Conservation (phyloP, 2,329 filamentous ascomycete species). For the Pyrenophora seminiperda region DNA sequence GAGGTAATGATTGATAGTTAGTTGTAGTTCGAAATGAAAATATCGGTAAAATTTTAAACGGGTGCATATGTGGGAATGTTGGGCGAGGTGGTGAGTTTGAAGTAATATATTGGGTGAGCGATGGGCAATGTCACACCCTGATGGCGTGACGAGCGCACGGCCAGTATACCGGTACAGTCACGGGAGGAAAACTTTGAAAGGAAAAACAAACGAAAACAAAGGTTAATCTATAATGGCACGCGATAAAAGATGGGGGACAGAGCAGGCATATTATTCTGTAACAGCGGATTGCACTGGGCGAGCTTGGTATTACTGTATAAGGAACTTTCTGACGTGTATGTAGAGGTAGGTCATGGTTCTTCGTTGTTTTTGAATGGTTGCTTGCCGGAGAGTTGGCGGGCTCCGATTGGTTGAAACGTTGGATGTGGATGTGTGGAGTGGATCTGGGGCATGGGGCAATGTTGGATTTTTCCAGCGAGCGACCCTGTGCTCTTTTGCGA, state of each 20-base stretch:
- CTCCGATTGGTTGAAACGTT: slow-evolving; percentile 22
- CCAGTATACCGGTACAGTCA: too few relatives aligned
- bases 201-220: too few relatives aligned
- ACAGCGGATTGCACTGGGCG: too few relatives aligned
- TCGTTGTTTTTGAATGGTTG: too few relatives aligned
- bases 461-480: slow-evolving; percentile 16
- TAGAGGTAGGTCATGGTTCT: too few relatives aligned
- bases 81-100: neutral
- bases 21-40: too few relatives aligned
- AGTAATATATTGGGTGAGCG: neutral
- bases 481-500: neutral
- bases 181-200: neutral
- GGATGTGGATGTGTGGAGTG: slow-evolving; percentile 4
- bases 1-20: neutral
- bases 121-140: slow-evolving; percentile 19
- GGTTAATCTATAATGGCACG: too few relatives aligned
- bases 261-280: too few relatives aligned
- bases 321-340: too few relatives aligned
- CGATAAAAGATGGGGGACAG: neutral
- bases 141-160: slow-evolving; percentile 20
- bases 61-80: slow-evolving; percentile 5
- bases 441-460: slow-evolving; percentile 3
- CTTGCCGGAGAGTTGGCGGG: slow-evolving; percentile 4
- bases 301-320: neutral
- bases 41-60: neutral